Evolutionary conservation across 148 eudicot genomes (phyloP).

Genomic region (Dysphania ambrosioides): DNA sequence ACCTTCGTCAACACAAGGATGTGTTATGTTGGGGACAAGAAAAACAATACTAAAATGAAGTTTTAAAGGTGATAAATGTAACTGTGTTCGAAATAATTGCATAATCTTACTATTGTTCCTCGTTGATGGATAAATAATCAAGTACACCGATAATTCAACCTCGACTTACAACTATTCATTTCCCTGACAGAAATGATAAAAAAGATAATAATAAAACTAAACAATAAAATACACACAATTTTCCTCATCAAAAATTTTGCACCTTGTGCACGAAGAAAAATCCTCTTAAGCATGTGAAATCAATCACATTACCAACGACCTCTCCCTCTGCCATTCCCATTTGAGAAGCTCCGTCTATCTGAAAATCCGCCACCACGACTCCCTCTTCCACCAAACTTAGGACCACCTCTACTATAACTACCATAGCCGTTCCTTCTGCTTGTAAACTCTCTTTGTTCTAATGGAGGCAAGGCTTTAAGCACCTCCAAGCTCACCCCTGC

Average conservation of each 20-base stretch:
- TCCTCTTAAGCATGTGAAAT: not conserved
- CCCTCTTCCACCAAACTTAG: slow-evolving; percentile 51
- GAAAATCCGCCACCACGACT: slow-evolving; percentile 44
- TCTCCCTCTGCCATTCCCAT: slow-evolving; percentile 39
- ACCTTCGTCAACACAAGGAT: too few relatives aligned
- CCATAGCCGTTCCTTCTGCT: slow-evolving; percentile 64
- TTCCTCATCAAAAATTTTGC: slow-evolving; percentile 27
- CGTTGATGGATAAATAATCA: too few relatives aligned
- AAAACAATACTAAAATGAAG: too few relatives aligned
- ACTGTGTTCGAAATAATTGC: too few relatives aligned
- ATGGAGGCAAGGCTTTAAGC: slow-evolving; percentile 53
- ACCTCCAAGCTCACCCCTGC: slow-evolving; percentile 66
- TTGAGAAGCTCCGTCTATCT: slow-evolving; percentile 33
- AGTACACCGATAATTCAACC: too few relatives aligned
- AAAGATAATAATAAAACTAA: not conserved
- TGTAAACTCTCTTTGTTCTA: slow-evolving; percentile 63
- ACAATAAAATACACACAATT: not conserved
- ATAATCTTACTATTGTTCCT: too few relatives aligned
- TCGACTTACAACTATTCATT: too few relatives aligned
- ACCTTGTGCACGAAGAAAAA: slow-evolving; percentile 7
- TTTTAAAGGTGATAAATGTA: too few relatives aligned
- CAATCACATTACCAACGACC: slow-evolving; percentile 32
- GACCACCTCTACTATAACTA: slow-evolving; percentile 42
- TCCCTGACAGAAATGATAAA: not conserved
- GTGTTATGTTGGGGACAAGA: too few relatives aligned